These are phyloP conservation scores for Geotrichum restrictum DNA, from an alignment of 1,139 yeast genomes.

Conservation along the genomic window DNA sequence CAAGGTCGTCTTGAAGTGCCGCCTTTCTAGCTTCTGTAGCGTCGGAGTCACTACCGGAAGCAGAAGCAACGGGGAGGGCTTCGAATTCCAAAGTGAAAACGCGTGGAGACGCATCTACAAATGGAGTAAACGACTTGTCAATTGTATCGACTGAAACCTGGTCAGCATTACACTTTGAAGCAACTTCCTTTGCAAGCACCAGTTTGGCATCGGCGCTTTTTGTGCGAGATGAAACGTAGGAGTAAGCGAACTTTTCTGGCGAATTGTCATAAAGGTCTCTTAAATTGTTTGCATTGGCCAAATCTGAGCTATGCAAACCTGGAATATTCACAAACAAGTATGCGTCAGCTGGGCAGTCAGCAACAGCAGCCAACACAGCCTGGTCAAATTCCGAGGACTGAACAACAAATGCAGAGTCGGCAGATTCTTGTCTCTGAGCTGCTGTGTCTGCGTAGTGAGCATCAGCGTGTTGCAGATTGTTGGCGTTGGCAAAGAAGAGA, in stretches of 20 bases:
- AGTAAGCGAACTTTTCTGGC: conserved; percentile 24
- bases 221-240: conserved; percentile 18
- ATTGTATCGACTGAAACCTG: conserved; percentile 29
- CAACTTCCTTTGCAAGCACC: conserved; percentile 28
- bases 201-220: conserved; percentile 11
- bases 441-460: conserved; percentile 10
- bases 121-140: conserved; percentile 30
- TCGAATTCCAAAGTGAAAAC: conserved; percentile 34
- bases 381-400: conserved; percentile 21
- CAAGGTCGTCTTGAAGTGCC: conserved; percentile 32
- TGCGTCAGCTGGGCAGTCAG: conserved; percentile 38
- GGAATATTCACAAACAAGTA: conserved; percentile 41
- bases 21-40: conserved; percentile 20
- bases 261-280: conserved; percentile 29
- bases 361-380: conserved; percentile 26
- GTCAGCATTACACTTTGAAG: conserved; percentile 33
- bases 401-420: conserved; percentile 14
- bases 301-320: conserved; percentile 36
- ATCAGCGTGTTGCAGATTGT: conserved; percentile 15
- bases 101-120: conserved; percentile 34
- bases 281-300: conserved; percentile 31
- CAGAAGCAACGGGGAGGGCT: conserved; percentile 18
- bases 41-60: conserved; percentile 17
- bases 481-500: conserved; percentile 17
- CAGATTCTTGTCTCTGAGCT: conserved; percentile 10